A percentile compares a stretch with the other conserved stretches of the same genome.
phyloP scores from a whole-genome alignment of 768 basidiomycete species.

The Lentinus tigrinus region DNA sequence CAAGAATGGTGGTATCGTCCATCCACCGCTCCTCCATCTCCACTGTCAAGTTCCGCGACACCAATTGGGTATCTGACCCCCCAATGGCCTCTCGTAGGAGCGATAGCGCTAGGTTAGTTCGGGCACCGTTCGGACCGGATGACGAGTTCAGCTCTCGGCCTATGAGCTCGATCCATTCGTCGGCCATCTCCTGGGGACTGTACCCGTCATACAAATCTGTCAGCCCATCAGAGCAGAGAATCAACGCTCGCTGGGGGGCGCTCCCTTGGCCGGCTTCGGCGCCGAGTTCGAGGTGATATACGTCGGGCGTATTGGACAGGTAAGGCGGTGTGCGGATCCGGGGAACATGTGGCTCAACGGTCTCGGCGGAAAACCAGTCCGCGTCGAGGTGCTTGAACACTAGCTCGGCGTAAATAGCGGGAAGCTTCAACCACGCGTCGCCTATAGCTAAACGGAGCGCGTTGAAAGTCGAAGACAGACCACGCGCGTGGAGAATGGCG shows the following conservation, averaged over 20 bases:
- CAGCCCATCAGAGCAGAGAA: slow-evolving; percentile 50
- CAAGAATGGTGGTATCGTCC: slow-evolving; percentile 47
- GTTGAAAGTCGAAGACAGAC: neutral
- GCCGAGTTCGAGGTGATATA: slow-evolving; percentile 35
- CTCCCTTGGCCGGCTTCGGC: neutral
- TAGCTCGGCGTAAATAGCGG: slow-evolving; percentile 30
- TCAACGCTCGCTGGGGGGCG: slow-evolving; percentile 28
- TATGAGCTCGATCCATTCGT: slow-evolving; percentile 36
- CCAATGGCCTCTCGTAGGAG: slow-evolving; percentile 44
- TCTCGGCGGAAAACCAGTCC: slow-evolving; percentile 34
- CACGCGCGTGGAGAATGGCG: neutral
- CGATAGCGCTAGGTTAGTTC: slow-evolving; percentile 37
- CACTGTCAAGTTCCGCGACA: slow-evolving; percentile 45
- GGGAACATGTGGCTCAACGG: slow-evolving; percentile 27
- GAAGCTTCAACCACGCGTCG: slow-evolving; percentile 38
- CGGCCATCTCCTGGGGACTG: slow-evolving; percentile 29
- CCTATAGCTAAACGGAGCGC: slow-evolving; percentile 29
- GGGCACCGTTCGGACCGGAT: slow-evolving; percentile 11
- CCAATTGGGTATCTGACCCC: slow-evolving; percentile 37
- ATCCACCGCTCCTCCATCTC: slow-evolving; percentile 53
- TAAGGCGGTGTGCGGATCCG: slow-evolving; percentile 48
- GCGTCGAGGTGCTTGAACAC: slow-evolving; percentile 36
- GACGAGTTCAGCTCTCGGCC: slow-evolving; percentile 27
- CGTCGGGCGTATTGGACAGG: slow-evolving; percentile 41
- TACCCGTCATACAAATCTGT: slow-evolving; percentile 38